These are phyloP conservation scores for Vitellaria paradoxa DNA, from an alignment of 179 eudicot species.

Conservation along the genomic window DNA sequence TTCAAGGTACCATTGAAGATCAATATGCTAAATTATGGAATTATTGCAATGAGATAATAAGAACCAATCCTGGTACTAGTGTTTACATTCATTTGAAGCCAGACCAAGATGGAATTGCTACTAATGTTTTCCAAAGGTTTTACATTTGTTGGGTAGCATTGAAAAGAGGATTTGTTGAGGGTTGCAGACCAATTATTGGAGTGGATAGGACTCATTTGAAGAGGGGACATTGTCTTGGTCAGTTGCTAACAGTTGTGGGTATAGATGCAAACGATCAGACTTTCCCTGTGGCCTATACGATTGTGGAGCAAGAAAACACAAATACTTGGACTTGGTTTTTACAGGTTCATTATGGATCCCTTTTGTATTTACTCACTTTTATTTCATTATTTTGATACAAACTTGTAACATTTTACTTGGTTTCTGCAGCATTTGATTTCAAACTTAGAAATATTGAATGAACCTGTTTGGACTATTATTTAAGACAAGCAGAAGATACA, in stretches of 20 bases:
- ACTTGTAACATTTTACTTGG: neutral
- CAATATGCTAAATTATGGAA: conserved; percentile 4
- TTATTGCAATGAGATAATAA: neutral
- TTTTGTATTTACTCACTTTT: neutral
- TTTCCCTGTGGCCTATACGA: neutral
- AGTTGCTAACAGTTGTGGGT: neutral
- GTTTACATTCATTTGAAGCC: neutral
- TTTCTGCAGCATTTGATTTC: neutral
- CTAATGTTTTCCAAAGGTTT: neutral
- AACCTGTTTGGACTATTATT: neutral
- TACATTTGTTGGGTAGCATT: neutral
- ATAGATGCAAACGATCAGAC: neutral
- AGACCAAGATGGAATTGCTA: neutral
- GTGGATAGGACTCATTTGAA: neutral
- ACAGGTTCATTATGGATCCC: neutral
- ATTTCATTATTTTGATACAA: neutral
- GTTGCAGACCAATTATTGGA: neutral
- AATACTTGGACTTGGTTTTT: neutral
- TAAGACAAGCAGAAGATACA: neutral
- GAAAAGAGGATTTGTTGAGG: neutral
- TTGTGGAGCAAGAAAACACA: neutral
- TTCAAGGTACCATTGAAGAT: neutral
- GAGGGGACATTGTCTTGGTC: neutral
- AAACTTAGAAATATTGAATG: neutral
- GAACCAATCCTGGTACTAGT: neutral